These are phyloP conservation scores for Zoysia pacifica DNA, from an alignment of 176 grass and related monocot species.

Conservation along the genomic window DNA sequence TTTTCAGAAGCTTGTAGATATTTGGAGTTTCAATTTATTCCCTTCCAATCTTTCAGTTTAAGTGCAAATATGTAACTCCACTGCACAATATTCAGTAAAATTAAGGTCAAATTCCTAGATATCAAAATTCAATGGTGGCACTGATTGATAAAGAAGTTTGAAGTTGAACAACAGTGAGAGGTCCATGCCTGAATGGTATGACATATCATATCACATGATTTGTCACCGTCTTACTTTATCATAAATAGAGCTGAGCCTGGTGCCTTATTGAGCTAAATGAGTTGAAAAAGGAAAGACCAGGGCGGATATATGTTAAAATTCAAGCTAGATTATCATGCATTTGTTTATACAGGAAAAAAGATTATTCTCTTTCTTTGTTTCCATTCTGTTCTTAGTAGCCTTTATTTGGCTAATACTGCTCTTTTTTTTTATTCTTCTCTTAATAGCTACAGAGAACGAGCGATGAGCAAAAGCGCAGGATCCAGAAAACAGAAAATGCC, in stretches of 20 bases:
- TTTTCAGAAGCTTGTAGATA: neutral
- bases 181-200: neutral
- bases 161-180: neutral
- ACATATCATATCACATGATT: neutral
- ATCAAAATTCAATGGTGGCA: neutral
- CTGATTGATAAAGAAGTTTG: neutral
- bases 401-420: neutral
- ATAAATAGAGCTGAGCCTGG: neutral
- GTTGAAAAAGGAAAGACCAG: neutral
- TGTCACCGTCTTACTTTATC: conserved; percentile 8
- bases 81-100: neutral
- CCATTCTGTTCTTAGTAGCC: neutral
- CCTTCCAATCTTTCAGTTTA: conserved; percentile 2
- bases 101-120: conserved; percentile 11
- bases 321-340: neutral
- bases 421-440: conserved; percentile 39
- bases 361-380: neutral
- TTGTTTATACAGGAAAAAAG: neutral
- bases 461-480: conserved; percentile 70
- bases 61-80: conserved; percentile 7
- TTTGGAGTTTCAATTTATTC: neutral
- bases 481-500: conserved; percentile 81
- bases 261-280: conserved; percentile 12
- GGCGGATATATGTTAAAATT: neutral
- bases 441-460: conserved; percentile 85